phyloP scores from a whole-genome alignment of 805 yeast species.

The Trichomonascus vanleenenianus region DNA sequence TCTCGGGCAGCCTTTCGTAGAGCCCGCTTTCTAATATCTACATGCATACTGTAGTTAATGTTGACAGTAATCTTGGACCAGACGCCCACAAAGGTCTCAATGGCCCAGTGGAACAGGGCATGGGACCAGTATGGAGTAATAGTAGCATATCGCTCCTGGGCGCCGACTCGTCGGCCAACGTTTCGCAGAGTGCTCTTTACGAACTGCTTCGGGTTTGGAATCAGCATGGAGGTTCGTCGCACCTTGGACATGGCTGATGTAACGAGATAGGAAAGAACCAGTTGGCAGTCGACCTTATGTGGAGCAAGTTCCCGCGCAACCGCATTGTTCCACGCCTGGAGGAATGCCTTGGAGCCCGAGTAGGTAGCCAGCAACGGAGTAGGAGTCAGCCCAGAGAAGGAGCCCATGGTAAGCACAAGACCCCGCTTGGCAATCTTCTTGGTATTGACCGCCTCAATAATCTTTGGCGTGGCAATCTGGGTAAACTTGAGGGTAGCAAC shows the following conservation, averaged over 20 bases:
- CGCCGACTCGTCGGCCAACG: constrained; percentile 83
- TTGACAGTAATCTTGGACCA: constrained; percentile 61
- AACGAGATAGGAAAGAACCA: constrained; percentile 80
- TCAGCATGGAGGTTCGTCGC: constrained; percentile 59
- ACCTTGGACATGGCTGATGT: constrained; percentile 95
- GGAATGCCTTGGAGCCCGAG: constrained; percentile 92
- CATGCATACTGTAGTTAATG: constrained; percentile 70
- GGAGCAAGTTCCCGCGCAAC: constrained; percentile 75
- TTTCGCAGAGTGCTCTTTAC: constrained; percentile 62
- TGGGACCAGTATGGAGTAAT: constrained; percentile 91
- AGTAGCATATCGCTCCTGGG: constrained; percentile 83
- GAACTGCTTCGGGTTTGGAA: constrained; percentile 77
- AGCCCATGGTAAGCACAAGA: constrained; percentile 88
- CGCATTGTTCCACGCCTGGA: constrained; percentile 88
- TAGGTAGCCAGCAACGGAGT: constrained; percentile 89
- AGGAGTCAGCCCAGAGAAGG: constrained; percentile 91
- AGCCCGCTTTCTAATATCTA: constrained; percentile 73
- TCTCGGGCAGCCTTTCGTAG: constrained; percentile 51
- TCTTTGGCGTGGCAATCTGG: constrained; percentile 66
- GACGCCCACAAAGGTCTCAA: constrained; percentile 76
- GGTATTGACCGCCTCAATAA: constrained; percentile 43
- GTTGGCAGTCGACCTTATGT: constrained; percentile 73
- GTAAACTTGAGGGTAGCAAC: constrained; percentile 79
- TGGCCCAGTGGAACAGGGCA: constrained; percentile 77
- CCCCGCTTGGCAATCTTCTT: constrained; percentile 39